These are phyloP conservation scores for Microsporum canis DNA, from an alignment of 2,329 filamentous ascomycete genomes.

Conservation along the genomic window DNA sequence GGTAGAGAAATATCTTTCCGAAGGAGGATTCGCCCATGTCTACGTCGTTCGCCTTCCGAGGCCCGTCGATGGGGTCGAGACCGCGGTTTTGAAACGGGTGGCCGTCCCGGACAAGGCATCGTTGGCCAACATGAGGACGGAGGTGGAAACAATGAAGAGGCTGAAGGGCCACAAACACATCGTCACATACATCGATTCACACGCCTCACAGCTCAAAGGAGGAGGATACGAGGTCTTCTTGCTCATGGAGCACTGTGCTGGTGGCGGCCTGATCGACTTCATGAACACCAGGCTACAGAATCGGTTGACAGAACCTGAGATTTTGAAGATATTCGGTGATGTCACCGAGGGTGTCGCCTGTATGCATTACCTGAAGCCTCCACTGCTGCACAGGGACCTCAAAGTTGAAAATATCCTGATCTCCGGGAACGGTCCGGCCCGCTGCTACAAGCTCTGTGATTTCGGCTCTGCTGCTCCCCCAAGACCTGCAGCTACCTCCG, in stretches of 20 bases:
- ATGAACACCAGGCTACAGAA: constrained; percentile 98
- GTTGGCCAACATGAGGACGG: constrained; percentile 88
- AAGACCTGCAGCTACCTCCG: constrained; percentile 70
- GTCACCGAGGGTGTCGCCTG: constrained; percentile 92
- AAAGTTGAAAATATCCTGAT: constrained; percentile 99
- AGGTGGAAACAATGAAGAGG: constrained; percentile 99
- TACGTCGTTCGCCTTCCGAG: constrained; percentile 84
- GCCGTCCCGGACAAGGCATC: constrained; percentile 94
- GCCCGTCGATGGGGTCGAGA: constrained; percentile 63
- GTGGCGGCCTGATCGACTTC: constrained; percentile 93
- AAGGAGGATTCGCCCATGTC: constrained; percentile 96
- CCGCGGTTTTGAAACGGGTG: constrained; percentile 84
- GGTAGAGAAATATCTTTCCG: constrained; percentile 94
- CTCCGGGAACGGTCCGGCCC: constrained; percentile 52
- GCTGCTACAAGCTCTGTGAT: constrained; percentile 90
- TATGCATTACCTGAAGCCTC: constrained; percentile 97
- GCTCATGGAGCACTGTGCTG: constrained; percentile 94
- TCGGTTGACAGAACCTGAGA: constrained; percentile 91
- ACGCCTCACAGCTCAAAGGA: constrained; percentile 83
- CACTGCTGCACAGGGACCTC: constrained; percentile 81
- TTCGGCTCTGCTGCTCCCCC: constrained; percentile 87
- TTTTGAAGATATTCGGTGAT: constrained; percentile 91
- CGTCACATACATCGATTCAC: constrained; percentile 96
- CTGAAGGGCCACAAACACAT: constrained; percentile 93
- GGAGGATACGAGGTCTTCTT: constrained; percentile 96